Base-by-base conservation (phyloP, 352 stramenopile genomes). In the Phytophthora sp. region DNA sequence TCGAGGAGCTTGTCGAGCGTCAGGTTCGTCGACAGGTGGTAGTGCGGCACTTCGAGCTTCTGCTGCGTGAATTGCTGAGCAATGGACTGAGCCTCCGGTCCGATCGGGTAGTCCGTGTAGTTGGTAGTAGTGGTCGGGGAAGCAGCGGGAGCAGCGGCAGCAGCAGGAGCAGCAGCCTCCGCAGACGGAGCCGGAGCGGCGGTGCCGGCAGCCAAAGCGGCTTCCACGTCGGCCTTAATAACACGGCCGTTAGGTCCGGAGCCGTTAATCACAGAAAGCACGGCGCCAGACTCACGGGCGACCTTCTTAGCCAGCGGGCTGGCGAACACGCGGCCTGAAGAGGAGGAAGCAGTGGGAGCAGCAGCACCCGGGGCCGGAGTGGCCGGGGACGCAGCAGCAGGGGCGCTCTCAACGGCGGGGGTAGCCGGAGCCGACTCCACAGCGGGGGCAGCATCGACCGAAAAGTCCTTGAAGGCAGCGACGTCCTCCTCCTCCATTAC, bases 1-100 rank as follows among this genome's bases (percentile, higher is more conserved):
- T 84, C 75, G 23, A 99, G 84, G 7, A 98, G 77, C 66, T 93
- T 90, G 76, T 98, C 94, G 24, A 99, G 70, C 46, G 84, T 88
- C 36, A 99, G 58, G 72, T 98, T 96, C 7, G 97, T 93, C 18
- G 95, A 98, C 31, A 99, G 77, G 79, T 99, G 98, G 86, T 99
- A 99, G 80, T 99, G 97, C 27, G 97, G 97, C 57, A 99, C 94
- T 30, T 96, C 85, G 16, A 87, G 69, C 85, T 99, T 99, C 55
- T 97, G 96, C 73, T 98, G 79, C 21, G 93, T 86, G 58, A 99
- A 82, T 67, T 94, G 80, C 47, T 90, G 82, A 16, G 95, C 96
- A 51, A 95, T 73, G 49, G 82, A 72, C 69, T 91, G 79, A 6
- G 88, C 81, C 20, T 92, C 83, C 13, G 74, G 39, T 46, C 90